Conservation (phyloP, 2,329 filamentous ascomycete species). For the Aspergillus japonicus region DNA sequence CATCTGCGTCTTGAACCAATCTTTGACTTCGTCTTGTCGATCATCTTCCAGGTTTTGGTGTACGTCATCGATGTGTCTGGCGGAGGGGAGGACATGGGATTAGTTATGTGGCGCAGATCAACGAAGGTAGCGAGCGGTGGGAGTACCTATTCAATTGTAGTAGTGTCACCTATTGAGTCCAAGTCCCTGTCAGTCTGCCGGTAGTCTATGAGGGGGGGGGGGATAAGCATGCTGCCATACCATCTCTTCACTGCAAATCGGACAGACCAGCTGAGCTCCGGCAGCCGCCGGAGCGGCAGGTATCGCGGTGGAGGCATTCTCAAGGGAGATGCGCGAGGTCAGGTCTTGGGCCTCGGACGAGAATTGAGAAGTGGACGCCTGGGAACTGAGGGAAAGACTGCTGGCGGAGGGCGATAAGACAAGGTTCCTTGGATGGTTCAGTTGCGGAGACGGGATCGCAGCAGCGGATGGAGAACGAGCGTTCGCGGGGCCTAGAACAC, state of each 20-base stretch:
- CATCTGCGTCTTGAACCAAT: conserved; percentile 95
- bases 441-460: conserved; percentile 43
- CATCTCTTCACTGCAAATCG: conserved; percentile 99
- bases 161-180: conserved; percentile 69
- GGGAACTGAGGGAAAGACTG: conserved; percentile 74
- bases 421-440: conserved; percentile 43
- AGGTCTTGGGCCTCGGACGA: conserved; percentile 75
- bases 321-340: conserved; percentile 73
- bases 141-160: conserved; percentile 79
- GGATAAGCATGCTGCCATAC: conserved; percentile 48
- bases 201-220: neutral
- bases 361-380: conserved; percentile 68
- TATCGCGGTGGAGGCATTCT: conserved; percentile 54
- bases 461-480: conserved; percentile 67
- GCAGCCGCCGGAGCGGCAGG: conserved; percentile 53
- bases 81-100: conserved; percentile 12
- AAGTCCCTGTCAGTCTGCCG: conserved; percentile 8
- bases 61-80: conserved; percentile 78
- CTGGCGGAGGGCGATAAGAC: conserved; percentile 64
- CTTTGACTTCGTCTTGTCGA: conserved; percentile 91
- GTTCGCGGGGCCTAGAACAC: conserved; percentile 84
- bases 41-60: conserved; percentile 87
- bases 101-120: conserved; percentile 10
- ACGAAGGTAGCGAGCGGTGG: neutral
- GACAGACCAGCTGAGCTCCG: conserved; percentile 75